Evolutionary conservation across 371 early-diverging fungal genomes (phyloP).

Genomic region (Zopfochytrium polystomum): DNA sequence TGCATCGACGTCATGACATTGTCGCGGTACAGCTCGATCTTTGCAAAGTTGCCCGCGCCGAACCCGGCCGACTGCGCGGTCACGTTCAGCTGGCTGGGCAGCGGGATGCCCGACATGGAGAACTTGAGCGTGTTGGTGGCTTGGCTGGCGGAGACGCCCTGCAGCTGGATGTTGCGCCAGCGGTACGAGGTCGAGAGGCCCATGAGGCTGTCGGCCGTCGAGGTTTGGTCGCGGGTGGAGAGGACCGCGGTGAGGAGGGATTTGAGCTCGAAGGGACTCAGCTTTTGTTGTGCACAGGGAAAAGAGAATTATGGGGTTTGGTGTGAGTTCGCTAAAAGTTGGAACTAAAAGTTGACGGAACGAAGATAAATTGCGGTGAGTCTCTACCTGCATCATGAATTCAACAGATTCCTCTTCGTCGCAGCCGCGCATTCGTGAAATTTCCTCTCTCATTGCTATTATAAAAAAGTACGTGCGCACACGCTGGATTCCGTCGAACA

Average conservation of each 20-base stretch:
- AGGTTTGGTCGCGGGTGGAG: slow-evolving; percentile 51
- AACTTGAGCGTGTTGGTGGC: slow-evolving; percentile 18
- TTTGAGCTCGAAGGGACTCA: slow-evolving; percentile 75
- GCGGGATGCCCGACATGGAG: slow-evolving; percentile 28
- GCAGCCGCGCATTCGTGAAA: slow-evolving; percentile 65
- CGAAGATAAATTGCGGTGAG: slow-evolving; percentile 1
- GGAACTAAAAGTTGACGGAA: slow-evolving; percentile 11
- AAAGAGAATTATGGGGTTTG: not conserved
- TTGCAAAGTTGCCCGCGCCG: slow-evolving; percentile 70
- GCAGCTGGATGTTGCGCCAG: slow-evolving; percentile 14
- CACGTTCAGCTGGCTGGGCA: slow-evolving; percentile 31
- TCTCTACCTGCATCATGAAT: slow-evolving; percentile 74
- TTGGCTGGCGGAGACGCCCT: not conserved
- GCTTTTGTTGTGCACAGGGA: not conserved
- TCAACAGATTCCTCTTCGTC: slow-evolving; percentile 81
- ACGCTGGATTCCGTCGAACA: slow-evolving; percentile 82
- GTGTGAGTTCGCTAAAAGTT: too few relatives aligned
- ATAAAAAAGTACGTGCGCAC: slow-evolving; percentile 79
- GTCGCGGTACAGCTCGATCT: slow-evolving; percentile 59
- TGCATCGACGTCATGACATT: slow-evolving; percentile 53
- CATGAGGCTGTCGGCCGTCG: slow-evolving; percentile 38
- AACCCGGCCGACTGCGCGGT: slow-evolving; percentile 69
- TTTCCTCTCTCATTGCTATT: slow-evolving; percentile 81
- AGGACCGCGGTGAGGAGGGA: slow-evolving; percentile 70
- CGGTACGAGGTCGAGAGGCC: slow-evolving; percentile 21